A percentile compares a stretch with the other conserved stretches of the same genome.
phyloP scores from a whole-genome alignment of 176 grass and related monocot species.

The Zoysia pacifica region DNA sequence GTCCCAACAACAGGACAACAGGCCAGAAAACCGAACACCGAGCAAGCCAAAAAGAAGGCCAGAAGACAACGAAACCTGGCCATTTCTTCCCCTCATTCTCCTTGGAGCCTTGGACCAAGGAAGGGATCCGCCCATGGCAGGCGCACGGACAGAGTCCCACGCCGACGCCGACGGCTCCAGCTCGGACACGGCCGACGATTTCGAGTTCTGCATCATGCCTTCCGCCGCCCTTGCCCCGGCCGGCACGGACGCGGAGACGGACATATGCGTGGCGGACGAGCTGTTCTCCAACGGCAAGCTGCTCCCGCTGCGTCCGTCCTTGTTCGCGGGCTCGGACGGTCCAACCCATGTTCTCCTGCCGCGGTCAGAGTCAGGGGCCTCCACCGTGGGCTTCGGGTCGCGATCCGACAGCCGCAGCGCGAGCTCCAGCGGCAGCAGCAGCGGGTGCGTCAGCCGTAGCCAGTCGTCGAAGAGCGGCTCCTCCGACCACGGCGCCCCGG shows the following conservation, averaged over 20 bases:
- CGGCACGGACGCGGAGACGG: slow-evolving; percentile 3
- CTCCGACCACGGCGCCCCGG: slow-evolving; percentile 20
- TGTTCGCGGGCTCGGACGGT: not conserved
- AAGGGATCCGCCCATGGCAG: slow-evolving; percentile 31
- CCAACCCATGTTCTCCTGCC: not conserved
- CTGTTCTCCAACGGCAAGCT: slow-evolving; percentile 68
- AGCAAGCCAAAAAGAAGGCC: slow-evolving; percentile 43
- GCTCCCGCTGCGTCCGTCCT: slow-evolving; percentile 56
- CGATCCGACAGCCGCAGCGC: slow-evolving; percentile 53
- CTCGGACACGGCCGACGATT: slow-evolving; percentile 36
- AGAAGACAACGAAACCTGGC: slow-evolving; percentile 26
- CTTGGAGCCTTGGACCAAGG: slow-evolving; percentile 19
- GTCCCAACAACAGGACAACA: slow-evolving; percentile 6
- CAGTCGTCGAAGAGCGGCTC: slow-evolving; percentile 55
- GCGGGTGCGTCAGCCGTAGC: slow-evolving; percentile 55
- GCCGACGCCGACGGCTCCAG: not conserved
- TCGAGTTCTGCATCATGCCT: slow-evolving; percentile 59
- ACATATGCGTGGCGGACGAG: slow-evolving; percentile 84
- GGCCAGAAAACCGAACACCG: not conserved
- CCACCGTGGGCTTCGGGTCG: slow-evolving; percentile 30
- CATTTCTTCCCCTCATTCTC: slow-evolving; percentile 14
- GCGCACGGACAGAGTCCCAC: slow-evolving; percentile 11
- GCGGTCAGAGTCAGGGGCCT: slow-evolving; percentile 49
- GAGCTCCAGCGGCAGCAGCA: slow-evolving; percentile 71
- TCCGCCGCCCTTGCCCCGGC: slow-evolving; percentile 36